Conservation (phyloP, 495 filamentous ascomycete species). For the Cenococcum geophilum region DNA sequence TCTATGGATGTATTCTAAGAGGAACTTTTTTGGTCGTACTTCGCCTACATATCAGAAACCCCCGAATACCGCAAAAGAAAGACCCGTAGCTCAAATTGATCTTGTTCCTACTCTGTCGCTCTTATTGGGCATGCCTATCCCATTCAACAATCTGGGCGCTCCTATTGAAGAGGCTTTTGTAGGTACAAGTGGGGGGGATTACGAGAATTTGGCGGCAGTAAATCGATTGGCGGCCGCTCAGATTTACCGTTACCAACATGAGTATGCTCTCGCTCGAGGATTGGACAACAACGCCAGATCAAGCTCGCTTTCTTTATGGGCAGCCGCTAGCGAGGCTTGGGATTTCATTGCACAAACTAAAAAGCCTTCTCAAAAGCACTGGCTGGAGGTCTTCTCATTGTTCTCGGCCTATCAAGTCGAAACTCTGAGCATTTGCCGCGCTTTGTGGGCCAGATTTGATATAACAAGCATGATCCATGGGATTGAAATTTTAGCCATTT, state of each 20-base stretch:
- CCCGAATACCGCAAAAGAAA: conserved; percentile 66
- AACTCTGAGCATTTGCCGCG: conserved; percentile 73
- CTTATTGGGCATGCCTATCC: conserved; percentile 83
- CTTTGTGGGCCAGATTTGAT: conserved; percentile 87
- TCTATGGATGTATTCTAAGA: conserved; percentile 96
- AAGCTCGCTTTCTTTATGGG: conserved; percentile 56
- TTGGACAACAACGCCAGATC: conserved; percentile 53
- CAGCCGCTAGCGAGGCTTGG: conserved; percentile 47
- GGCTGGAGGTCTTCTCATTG: conserved; percentile 47
- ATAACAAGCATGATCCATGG: conserved; percentile 76
- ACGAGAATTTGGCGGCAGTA: conserved; percentile 66
- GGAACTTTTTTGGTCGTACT: conserved; percentile 70
- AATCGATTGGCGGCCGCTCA: conserved; percentile 75
- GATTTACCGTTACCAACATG: conserved; percentile 78
- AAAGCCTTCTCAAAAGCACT: conserved; percentile 36
- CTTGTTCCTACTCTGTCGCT: conserved; percentile 86
- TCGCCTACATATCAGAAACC: conserved; percentile 54
- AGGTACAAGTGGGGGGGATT: conserved; percentile 59
- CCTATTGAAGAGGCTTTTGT: conserved; percentile 93
- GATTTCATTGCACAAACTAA: conserved; percentile 33
- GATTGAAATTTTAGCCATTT: conserved; percentile 60
- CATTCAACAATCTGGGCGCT: conserved; percentile 92
- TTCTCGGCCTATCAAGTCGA: conserved; percentile 70
- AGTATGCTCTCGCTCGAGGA: conserved; percentile 56
- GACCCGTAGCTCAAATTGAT: conserved; percentile 90